phyloP scores from a whole-genome alignment of 306 rosid species.

The Crotalaria pallida region DNA sequence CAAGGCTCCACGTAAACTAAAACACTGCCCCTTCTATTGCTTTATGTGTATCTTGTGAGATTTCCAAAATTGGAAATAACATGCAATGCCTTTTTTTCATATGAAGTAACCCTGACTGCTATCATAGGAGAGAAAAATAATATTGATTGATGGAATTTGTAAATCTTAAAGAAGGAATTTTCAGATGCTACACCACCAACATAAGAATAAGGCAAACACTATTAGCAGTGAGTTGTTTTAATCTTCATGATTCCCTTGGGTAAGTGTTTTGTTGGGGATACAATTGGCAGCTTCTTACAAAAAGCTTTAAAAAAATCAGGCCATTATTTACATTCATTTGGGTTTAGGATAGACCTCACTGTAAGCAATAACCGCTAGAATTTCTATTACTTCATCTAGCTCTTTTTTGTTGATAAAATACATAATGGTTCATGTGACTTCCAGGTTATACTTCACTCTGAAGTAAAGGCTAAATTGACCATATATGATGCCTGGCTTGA shows the following conservation, averaged over 20 bases:
- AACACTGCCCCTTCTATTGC: not conserved
- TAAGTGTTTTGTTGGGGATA: not conserved
- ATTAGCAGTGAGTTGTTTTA: not conserved
- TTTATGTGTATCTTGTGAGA: not conserved
- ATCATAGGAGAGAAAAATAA: not conserved
- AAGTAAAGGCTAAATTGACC: slow-evolving; percentile 82
- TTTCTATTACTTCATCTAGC: slow-evolving; percentile 11
- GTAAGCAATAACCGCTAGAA: slow-evolving; percentile 3
- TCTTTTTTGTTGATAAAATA: slow-evolving; percentile 18
- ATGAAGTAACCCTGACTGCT: not conserved
- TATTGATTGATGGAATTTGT: not conserved
- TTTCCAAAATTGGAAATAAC: slow-evolving; percentile 6
- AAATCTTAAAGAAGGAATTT: not conserved
- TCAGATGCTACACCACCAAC: not conserved
- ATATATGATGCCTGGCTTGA: slow-evolving; percentile 93
- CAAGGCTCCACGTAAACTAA: not conserved
- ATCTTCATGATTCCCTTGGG: not conserved
- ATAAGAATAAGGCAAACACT: not conserved
- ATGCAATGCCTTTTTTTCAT: slow-evolving; percentile 9
- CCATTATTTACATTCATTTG: slow-evolving; percentile 5
- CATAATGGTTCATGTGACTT: slow-evolving; percentile 31
- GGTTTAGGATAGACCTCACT: too few relatives aligned
- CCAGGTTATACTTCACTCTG: slow-evolving; percentile 89
- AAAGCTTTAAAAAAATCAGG: not conserved
- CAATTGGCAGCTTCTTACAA: not conserved